Percentiles rank a stretch among this genome's conserved stretches.
Conservation (phyloP, 805 yeast genomes). For the Sugiyamaella mastotermitis region DNA sequence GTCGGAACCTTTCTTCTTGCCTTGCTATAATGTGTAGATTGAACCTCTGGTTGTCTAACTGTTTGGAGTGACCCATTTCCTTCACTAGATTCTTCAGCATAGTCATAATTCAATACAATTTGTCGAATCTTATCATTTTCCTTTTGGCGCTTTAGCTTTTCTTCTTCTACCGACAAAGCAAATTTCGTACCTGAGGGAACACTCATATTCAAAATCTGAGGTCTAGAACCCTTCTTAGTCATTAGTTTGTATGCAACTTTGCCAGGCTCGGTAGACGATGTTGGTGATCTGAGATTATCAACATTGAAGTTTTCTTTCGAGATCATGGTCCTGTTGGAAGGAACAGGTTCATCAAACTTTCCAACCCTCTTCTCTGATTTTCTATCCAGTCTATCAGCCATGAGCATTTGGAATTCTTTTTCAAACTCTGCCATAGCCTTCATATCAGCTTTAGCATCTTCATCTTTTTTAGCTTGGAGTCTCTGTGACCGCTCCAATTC, state of each 20-base stretch:
- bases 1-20: constrained; percentile 6
- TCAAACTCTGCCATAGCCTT: constrained; percentile 50
- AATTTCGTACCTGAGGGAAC: constrained; percentile 52
- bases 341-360: constrained; percentile 28
- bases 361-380: constrained; percentile 29
- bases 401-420: constrained; percentile 47
- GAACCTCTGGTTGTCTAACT: constrained; percentile 15
- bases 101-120: constrained; percentile 17
- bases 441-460: constrained; percentile 33
- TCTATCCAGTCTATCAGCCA: constrained; percentile 45
- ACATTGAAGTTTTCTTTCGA: constrained; percentile 5
- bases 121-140: constrained; percentile 47
- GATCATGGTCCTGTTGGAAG: constrained; percentile 8
- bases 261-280: neutral
- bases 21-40: constrained; percentile 13
- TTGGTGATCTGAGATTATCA: neutral
- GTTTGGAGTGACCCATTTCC: constrained; percentile 1
- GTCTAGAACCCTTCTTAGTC: constrained; percentile 47
- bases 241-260: constrained; percentile 31
- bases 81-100: neutral
- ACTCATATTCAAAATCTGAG: constrained; percentile 38
- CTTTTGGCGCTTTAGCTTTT: constrained; percentile 42
- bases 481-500: constrained; percentile 33
- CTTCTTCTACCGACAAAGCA: constrained; percentile 46
- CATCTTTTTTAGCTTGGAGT: constrained; percentile 17